Conservation (phyloP, 164 flowering plant species). For the Cinnamomum micranthum region DNA sequence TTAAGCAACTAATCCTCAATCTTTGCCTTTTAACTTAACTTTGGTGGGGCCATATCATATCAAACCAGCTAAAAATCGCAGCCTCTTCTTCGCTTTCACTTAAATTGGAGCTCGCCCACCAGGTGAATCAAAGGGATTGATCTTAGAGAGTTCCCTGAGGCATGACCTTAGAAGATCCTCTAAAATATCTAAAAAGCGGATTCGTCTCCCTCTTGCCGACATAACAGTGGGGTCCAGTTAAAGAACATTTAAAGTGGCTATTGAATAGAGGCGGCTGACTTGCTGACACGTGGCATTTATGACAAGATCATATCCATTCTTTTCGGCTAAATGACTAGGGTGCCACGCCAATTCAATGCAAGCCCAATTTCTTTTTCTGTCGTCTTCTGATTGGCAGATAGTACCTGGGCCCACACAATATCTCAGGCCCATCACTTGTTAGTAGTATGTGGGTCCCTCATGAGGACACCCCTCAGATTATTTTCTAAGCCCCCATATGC, state of each 20-base stretch:
- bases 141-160: background rate
- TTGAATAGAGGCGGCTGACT: background rate
- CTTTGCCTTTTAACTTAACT: too few relatives aligned
- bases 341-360: too few relatives aligned
- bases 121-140: background rate
- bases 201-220: constrained; percentile 8
- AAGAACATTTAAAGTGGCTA: background rate
- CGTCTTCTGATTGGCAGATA: too few relatives aligned
- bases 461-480: too few relatives aligned
- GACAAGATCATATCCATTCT: too few relatives aligned
- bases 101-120: background rate
- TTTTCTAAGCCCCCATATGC: too few relatives aligned
- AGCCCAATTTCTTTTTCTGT: too few relatives aligned
- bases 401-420: too few relatives aligned
- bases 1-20: background rate
- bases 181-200: background rate
- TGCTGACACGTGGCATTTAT: background rate
- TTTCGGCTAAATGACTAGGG: too few relatives aligned
- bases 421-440: too few relatives aligned
- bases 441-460: too few relatives aligned
- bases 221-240: constrained; percentile 1
- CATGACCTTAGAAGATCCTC: background rate
- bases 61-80: background rate
- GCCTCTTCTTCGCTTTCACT: background rate
- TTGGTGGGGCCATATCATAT: background rate